Percentiles rank a stretch among this genome's conserved stretches.
Evolutionary conservation across 2,329 filamentous ascomycete species (phyloP).

Genomic region (Hawksworthiomyces lignivorus): DNA sequence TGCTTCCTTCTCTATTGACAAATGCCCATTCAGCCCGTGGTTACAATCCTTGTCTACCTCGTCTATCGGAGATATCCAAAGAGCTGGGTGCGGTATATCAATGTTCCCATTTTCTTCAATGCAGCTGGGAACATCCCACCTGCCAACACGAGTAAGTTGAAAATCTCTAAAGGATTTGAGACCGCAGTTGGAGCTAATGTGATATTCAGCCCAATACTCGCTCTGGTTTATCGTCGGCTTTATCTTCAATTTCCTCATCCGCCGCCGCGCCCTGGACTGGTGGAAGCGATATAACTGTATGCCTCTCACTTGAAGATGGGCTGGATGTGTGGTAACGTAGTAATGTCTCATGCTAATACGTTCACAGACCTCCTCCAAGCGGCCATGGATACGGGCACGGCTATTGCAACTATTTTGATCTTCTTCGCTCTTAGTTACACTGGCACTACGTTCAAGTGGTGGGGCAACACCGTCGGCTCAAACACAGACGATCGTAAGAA

Average conservation of each 20-base stretch:
- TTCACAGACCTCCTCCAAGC: constrained; percentile 8
- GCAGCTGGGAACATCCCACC: constrained; percentile 11
- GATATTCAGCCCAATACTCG: constrained; percentile 8
- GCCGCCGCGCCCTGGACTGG: constrained; percentile 46
- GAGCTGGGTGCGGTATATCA: constrained; percentile 10
- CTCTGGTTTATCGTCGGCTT: constrained; percentile 34
- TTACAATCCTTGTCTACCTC: constrained; percentile 8
- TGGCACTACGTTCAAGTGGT: constrained; percentile 37
- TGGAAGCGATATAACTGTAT: constrained; percentile 13
- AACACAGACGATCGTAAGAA: constrained; percentile 8
- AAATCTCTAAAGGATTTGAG: not conserved
- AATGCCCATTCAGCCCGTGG: constrained; percentile 12
- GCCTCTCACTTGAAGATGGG: not conserved
- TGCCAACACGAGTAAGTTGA: constrained; percentile 9
- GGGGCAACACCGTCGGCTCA: constrained; percentile 33
- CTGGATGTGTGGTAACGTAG: not conserved
- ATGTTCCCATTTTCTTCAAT: constrained; percentile 13
- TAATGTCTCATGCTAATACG: not conserved
- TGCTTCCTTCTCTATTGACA: no score
- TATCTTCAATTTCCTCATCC: constrained; percentile 52
- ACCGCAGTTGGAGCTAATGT: no score
- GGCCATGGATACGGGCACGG: constrained; percentile 33
- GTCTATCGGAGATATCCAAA: constrained; percentile 6
- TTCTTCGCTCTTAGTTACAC: constrained; percentile 37
- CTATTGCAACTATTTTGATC: constrained; percentile 46